Conservation (phyloP, 2,329 filamentous ascomycete species). For the Claviceps sp. region DNA sequence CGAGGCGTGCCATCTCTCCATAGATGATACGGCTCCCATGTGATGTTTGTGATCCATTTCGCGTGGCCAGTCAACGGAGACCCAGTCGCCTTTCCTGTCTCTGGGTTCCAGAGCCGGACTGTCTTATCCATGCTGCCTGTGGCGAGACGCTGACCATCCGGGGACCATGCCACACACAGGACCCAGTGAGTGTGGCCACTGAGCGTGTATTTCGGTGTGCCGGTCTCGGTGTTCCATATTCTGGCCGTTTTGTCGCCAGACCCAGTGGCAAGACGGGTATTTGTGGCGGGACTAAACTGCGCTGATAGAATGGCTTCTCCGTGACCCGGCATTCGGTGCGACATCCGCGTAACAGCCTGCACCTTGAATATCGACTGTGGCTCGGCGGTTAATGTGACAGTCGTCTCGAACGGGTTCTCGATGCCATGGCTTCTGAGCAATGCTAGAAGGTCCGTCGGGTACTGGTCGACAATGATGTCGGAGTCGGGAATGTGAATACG, state of each 20-base stretch:
- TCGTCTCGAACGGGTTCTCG: conserved; percentile 43
- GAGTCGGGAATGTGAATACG: conserved; percentile 43
- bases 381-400: conserved; percentile 43
- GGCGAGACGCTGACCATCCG: conserved; percentile 67
- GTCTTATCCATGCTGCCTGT: conserved; percentile 91
- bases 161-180: conserved; percentile 73
- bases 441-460: conserved; percentile 39
- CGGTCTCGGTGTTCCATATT: conserved; percentile 91
- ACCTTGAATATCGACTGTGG: conserved; percentile 92
- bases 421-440: conserved; percentile 43
- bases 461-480: conserved; percentile 40
- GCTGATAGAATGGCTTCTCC: conserved; percentile 80
- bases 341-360: conserved; percentile 79
- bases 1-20: conserved; percentile 62
- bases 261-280: conserved; percentile 69
- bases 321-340: conserved; percentile 79
- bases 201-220: conserved; percentile 74
- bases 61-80: conserved; percentile 62
- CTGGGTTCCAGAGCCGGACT: conserved; percentile 79
- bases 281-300: conserved; percentile 71
- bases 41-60: conserved; percentile 77
- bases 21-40: conserved; percentile 88
- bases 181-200: conserved; percentile 88
- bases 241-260: conserved; percentile 83
- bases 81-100: conserved; percentile 62